Percentiles rank a stretch among this genome's conserved stretches.
Conservation (phyloP, 139 green algal genomes). For the Chlamydomonas sphaeroides region DNA sequence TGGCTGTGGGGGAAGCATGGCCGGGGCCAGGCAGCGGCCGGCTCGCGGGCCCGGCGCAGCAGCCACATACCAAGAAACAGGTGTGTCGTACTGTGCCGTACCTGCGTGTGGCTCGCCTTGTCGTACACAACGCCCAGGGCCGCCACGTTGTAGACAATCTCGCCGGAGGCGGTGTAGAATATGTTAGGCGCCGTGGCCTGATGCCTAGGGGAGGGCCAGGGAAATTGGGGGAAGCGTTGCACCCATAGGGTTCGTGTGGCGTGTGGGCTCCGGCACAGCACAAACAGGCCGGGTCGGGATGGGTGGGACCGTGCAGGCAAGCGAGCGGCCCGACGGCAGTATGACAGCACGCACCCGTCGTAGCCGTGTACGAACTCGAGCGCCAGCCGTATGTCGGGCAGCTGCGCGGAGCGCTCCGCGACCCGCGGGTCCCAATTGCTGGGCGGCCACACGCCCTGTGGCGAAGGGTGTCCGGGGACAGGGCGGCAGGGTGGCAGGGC, state of each 20-base stretch:
- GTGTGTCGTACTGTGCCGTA: not conserved
- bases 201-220: constrained; percentile 42
- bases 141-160: constrained; percentile 70
- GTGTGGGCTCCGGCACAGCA: too few species aligned
- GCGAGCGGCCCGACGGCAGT: too few species aligned
- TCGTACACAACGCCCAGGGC: constrained; percentile 76
- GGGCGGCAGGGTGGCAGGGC: not conserved
- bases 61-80: too few species aligned
- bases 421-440: constrained; percentile 64
- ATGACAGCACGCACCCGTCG: constrained; percentile 60
- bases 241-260: too few species aligned
- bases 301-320: too few species aligned
- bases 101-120: constrained; percentile 31
- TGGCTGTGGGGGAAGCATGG: too few species aligned
- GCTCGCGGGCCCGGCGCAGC: too few species aligned
- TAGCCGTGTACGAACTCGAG: constrained; percentile 81
- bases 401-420: constrained; percentile 54
- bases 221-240: too few species aligned
- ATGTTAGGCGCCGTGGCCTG: constrained; percentile 65
- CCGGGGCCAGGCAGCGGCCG: too few species aligned
- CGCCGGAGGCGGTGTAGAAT: constrained; percentile 54
- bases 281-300: too few species aligned
- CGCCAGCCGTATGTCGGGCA: constrained; percentile 60
- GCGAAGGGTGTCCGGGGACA: not conserved
- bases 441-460: constrained; percentile 69